These are phyloP conservation scores for Thraustochytrium striatum DNA, from an alignment of 352 stramenopile genomes.

Conservation along the genomic window DNA sequence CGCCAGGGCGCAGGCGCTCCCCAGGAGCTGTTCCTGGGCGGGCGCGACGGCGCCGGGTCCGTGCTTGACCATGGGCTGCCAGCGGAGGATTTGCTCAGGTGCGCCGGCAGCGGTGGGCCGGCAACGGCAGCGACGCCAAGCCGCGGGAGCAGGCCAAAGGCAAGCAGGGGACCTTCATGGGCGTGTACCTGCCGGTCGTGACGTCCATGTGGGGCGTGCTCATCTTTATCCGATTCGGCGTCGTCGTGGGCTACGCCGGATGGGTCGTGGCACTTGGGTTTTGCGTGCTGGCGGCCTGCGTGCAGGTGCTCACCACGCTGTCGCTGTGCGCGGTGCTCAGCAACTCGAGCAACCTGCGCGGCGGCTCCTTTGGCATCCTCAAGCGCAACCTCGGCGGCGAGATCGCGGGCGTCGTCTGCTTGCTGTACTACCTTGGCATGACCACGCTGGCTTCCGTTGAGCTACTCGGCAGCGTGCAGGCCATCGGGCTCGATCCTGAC, in stretches of 20 bases:
- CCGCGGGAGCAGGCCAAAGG: background rate
- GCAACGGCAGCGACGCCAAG: background rate
- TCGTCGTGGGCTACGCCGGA: slow-evolving; percentile 50
- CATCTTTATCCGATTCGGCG: slow-evolving; percentile 52
- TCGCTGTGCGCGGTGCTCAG: slow-evolving; percentile 52
- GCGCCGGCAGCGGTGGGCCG: too few species aligned
- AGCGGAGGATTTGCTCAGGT: too few species aligned
- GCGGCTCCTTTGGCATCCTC: slow-evolving; percentile 15
- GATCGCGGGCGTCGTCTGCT: slow-evolving; percentile 40
- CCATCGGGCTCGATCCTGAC: slow-evolving; percentile 32
- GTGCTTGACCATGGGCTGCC: too few species aligned
- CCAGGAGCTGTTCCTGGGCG: too few species aligned
- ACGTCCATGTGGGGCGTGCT: slow-evolving; percentile 51
- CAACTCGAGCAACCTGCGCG: slow-evolving; percentile 44
- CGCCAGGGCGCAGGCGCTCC: too few species aligned
- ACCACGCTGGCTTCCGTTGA: slow-evolving; percentile 41
- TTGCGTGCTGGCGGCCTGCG: slow-evolving; percentile 51
- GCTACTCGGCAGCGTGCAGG: slow-evolving; percentile 21
- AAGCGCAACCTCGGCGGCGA: slow-evolving; percentile 32
- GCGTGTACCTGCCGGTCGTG: slow-evolving; percentile 52
- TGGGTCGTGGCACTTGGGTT: slow-evolving; percentile 48
- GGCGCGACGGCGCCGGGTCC: too few species aligned
- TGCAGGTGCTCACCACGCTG: slow-evolving; percentile 49
- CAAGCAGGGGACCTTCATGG: slow-evolving; percentile 52
- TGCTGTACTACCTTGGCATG: slow-evolving; percentile 48